These are phyloP conservation scores for Codiaeum variegatum DNA, from an alignment of 441 rosid species.

Conservation along the genomic window DNA sequence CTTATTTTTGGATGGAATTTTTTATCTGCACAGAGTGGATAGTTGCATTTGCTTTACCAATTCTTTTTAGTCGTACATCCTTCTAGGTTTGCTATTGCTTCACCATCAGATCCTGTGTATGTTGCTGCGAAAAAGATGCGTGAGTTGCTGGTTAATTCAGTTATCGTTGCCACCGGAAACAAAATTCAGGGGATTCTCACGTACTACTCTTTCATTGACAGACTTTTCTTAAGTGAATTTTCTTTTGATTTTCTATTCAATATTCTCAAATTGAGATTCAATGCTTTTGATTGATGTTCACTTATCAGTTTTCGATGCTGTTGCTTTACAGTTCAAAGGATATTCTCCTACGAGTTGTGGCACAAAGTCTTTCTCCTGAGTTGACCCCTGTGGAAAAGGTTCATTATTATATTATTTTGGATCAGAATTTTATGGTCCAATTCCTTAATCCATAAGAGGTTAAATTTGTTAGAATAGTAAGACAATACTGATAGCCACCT, in stretches of 20 bases:
- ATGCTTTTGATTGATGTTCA: not conserved
- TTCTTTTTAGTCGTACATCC: conserved; percentile 18
- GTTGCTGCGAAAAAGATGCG: conserved; percentile 86
- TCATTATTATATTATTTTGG: conserved; percentile 7
- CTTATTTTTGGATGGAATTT: conserved; percentile 7
- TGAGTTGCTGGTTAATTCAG: conserved; percentile 73
- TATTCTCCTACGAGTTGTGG: conserved; percentile 93
- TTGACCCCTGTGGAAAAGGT: conserved; percentile 85
- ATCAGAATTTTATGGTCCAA: conserved; percentile 6
- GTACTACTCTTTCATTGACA: conserved; percentile 37
- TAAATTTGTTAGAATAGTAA: not conserved
- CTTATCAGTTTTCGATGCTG: conserved; percentile 10
- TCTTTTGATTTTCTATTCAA: conserved; percentile 8
- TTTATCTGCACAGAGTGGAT: not conserved
- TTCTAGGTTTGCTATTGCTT: conserved; percentile 60
- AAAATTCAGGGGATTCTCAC: conserved; percentile 78
- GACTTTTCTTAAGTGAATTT: conserved; percentile 1
- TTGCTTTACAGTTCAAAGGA: conserved; percentile 71
- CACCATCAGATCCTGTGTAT: conserved; percentile 75
- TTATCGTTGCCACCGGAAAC: conserved; percentile 51
- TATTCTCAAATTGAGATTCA: not conserved
- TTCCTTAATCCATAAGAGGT: not conserved
- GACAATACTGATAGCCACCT: not conserved
- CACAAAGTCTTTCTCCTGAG: conserved; percentile 88
- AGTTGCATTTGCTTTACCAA: conserved; percentile 21